phyloP scores from a whole-genome alignment of 2,329 filamentous ascomycete species.

The Setomelanomma holmii region DNA sequence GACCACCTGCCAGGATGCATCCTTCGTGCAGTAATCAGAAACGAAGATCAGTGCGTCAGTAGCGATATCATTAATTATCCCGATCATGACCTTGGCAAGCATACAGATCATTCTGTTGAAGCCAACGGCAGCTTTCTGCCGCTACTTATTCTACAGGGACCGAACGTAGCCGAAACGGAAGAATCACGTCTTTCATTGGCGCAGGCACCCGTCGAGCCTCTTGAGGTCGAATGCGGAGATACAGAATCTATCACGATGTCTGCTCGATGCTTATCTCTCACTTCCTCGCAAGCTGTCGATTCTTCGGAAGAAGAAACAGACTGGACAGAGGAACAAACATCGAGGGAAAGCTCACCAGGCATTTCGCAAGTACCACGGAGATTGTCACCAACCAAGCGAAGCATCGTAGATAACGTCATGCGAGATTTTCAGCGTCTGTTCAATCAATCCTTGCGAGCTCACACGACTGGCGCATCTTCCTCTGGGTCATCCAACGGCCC shows the following conservation, averaged over 20 bases:
- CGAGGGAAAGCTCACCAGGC: slow-evolving; percentile 25
- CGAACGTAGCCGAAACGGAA: background rate
- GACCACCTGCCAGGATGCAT: slow-evolving; percentile 81
- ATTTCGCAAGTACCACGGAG: slow-evolving; percentile 18
- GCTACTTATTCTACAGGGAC: background rate
- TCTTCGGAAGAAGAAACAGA: slow-evolving; percentile 33
- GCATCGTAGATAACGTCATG: slow-evolving; percentile 28
- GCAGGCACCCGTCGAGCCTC: background rate
- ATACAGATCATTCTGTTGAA: background rate
- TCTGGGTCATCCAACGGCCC: slow-evolving; percentile 8
- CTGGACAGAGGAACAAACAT: slow-evolving; percentile 29
- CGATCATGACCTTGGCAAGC: background rate
- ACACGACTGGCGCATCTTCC: slow-evolving; percentile 11
- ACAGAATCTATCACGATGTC: slow-evolving; percentile 23
- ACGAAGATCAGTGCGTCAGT: too few species aligned
- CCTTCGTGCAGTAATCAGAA: slow-evolving; percentile 56
- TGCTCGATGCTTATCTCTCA: slow-evolving; percentile 28
- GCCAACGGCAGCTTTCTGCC: background rate
- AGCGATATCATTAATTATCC: too few species aligned
- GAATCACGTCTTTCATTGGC: background rate
- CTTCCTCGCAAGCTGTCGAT: slow-evolving; percentile 22
- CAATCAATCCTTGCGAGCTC: slow-evolving; percentile 11
- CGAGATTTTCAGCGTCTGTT: slow-evolving; percentile 27
- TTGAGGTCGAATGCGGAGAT: slow-evolving; percentile 7
- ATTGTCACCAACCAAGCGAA: slow-evolving; percentile 26